Base-by-base conservation (phyloP, 108 stramenopile species). In the Stephanodiscus triporus region DNA sequence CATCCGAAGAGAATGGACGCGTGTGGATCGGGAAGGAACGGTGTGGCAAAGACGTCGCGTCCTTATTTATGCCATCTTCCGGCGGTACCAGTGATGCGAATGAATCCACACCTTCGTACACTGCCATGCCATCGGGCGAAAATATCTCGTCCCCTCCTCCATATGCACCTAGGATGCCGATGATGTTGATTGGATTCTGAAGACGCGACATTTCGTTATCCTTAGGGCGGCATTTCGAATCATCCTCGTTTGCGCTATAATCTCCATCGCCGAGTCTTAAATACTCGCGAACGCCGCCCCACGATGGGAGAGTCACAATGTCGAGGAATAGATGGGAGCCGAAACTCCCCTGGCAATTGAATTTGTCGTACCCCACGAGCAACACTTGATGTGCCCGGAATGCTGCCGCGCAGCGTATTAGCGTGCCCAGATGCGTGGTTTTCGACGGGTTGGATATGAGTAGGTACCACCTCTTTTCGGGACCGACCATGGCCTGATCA, bases 341-440 rank as follows among this genome's bases (percentile, higher is more conserved):
- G 64, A 92, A 91, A 6, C 89, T 87, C 11, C 94, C 94, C 48
- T 82, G 80, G 27, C 85, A 80, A 38, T 75, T 81, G 61, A 84
- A 79, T 40, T 84, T 85, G 58, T 85, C 87, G 67, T 77, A 88
- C 36, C 94, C 91, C 9, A 93, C 89, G 9, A 83, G 74, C 50
- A 91, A 65, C 3, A 95, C 81, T 47, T 82, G 83, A 45, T 76
- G 56, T 24, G 82, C 86, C n/a, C 81, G 82, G 69, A 90, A 95
- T n/a, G 91, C 91, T 3, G 86, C 85, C 34, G 89, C 89, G 71
- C 94, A 93, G 49, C 91, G 87, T 20, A 93, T 66, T 24, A 91
- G 58, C 5, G 94, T 89, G 22, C 94, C 94, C 56, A 89, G 84
- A 71, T 91, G 92, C 42, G 75, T 93, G 14, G 77, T 62, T 80